Percentiles rank a stretch among this genome's conserved stretches.
These are phyloP conservation scores for Babesia bigemina DNA, from an alignment of 169 alveolate species.

Conservation along the genomic window DNA sequence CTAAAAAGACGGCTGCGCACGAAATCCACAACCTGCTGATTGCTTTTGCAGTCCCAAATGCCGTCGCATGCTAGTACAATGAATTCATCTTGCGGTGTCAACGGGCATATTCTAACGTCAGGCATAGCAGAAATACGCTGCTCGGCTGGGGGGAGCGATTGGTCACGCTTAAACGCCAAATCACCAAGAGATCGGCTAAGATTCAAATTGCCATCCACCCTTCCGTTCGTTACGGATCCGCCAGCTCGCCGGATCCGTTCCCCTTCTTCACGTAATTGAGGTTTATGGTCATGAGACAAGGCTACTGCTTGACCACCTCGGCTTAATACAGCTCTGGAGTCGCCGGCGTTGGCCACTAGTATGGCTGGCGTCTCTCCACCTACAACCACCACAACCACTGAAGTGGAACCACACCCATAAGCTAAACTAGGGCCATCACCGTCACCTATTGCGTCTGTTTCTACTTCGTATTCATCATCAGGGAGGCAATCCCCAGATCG, in stretches of 20 bases:
- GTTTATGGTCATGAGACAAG: conserved; percentile 97
- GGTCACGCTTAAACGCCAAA: conserved; percentile 91
- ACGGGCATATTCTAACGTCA: conserved; percentile 85
- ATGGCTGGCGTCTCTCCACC: conserved; percentile 74
- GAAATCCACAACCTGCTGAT: conserved; percentile 90
- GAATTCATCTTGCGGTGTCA: conserved; percentile 90
- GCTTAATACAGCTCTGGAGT: conserved; percentile 95
- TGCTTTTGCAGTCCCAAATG: conserved; percentile 95
- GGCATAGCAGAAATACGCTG: conserved; percentile 94
- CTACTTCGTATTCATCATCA: conserved; percentile 24
- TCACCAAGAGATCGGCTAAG: conserved; percentile 97
- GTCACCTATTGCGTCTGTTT: conserved; percentile 9
- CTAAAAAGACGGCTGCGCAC: conserved; percentile 67
- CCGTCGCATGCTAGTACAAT: conserved; percentile 99
- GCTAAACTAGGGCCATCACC: conserved; percentile 71
- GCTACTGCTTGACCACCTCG: conserved; percentile 90
- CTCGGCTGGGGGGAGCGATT: conserved; percentile 84
- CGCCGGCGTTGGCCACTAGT: conserved; percentile 98
- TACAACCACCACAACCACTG: conserved; percentile 84
- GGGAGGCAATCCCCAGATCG: conserved; percentile 24
- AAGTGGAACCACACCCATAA: conserved; percentile 87
- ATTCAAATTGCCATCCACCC: conserved; percentile 95
- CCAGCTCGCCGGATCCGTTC: conserved; percentile 92
- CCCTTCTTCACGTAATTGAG: conserved; percentile 91
- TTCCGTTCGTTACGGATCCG: conserved; percentile 93